These are phyloP conservation scores for Nyctanthes arbortristis DNA, from an alignment of 257 asterid genomes.

Conservation along the genomic window DNA sequence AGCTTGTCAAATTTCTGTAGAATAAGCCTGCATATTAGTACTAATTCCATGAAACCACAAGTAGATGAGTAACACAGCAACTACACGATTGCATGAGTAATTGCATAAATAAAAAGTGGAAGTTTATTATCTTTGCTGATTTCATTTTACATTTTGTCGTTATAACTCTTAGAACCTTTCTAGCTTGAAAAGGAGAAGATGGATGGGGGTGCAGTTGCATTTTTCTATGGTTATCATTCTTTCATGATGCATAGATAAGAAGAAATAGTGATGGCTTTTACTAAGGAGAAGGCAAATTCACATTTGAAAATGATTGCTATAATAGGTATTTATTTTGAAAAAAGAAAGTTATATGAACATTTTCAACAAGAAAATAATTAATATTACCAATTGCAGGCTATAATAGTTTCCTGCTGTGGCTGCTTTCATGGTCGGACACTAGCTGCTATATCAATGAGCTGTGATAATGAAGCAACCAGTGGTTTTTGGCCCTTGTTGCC, in stretches of 20 bases:
- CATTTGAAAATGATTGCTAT: not conserved
- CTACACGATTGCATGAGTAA: not conserved
- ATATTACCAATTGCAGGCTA: conserved; percentile 54
- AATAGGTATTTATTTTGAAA: not conserved
- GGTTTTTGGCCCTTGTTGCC: conserved; percentile 91
- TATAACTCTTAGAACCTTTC: too few species aligned
- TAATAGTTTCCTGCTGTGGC: conserved; percentile 95
- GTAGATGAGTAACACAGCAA: too few species aligned
- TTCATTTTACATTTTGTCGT: not conserved
- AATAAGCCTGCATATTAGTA: too few species aligned
- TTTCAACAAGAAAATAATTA: not conserved
- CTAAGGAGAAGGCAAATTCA: not conserved
- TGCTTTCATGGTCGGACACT: conserved; percentile 97
- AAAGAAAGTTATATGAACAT: not conserved
- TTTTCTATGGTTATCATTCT: not conserved
- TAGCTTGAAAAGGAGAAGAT: not conserved
- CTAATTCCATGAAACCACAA: too few species aligned
- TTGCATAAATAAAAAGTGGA: not conserved
- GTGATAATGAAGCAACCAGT: conserved; percentile 92
- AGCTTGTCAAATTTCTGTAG: not conserved
- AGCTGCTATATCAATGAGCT: conserved; percentile 96
- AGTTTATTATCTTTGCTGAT: not conserved
- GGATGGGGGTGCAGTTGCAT: too few species aligned
- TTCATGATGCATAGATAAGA: not conserved
- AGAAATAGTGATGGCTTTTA: not conserved